Evolutionary conservation across 768 basidiomycete species (phyloP).

Genomic region (Pulveroboletus sp.): DNA sequence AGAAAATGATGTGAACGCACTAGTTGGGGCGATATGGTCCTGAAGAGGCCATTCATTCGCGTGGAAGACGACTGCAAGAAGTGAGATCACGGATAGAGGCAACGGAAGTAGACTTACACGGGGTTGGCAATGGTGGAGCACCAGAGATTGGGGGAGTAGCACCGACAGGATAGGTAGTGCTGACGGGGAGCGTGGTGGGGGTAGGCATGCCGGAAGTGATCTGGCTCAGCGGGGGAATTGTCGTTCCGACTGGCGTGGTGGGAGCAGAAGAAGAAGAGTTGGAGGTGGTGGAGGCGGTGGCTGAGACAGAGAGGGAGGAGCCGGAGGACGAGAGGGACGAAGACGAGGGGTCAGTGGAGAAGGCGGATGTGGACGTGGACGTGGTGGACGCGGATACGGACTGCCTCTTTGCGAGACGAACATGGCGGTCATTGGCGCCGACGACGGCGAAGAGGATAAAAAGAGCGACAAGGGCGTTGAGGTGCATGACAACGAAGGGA

Average conservation of each 20-base stretch:
- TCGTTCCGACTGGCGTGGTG: conserved; percentile 35
- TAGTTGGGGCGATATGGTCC: conserved; percentile 55
- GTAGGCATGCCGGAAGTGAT: conserved; percentile 64
- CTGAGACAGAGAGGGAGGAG: background rate
- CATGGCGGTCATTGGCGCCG: conserved; percentile 38
- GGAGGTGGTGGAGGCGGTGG: background rate
- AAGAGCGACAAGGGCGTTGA: conserved; percentile 41
- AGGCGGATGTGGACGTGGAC: no score
- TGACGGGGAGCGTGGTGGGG: conserved; percentile 42
- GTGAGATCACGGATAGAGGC: background rate
- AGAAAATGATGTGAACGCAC: conserved; percentile 33
- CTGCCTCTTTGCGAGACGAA: conserved; percentile 37
- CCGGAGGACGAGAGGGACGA: background rate
- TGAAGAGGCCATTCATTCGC: conserved; percentile 54
- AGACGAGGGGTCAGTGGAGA: background rate
- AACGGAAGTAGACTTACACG: conserved; percentile 40
- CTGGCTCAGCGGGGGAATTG: conserved; percentile 52
- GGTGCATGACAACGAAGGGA: conserved; percentile 37
- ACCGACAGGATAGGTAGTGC: conserved; percentile 54
- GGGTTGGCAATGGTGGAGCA: conserved; percentile 60
- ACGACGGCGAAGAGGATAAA: conserved; percentile 37
- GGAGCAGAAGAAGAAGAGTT: conserved; percentile 18
- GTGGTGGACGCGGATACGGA: background rate
- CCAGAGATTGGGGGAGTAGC: conserved; percentile 58
- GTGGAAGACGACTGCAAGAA: conserved; percentile 40